A percentile compares a stretch with the other conserved stretches of the same genome.
Conservation (phyloP, 371 early-diverging fungal genomes). For the Haplosporangium sp. region DNA sequence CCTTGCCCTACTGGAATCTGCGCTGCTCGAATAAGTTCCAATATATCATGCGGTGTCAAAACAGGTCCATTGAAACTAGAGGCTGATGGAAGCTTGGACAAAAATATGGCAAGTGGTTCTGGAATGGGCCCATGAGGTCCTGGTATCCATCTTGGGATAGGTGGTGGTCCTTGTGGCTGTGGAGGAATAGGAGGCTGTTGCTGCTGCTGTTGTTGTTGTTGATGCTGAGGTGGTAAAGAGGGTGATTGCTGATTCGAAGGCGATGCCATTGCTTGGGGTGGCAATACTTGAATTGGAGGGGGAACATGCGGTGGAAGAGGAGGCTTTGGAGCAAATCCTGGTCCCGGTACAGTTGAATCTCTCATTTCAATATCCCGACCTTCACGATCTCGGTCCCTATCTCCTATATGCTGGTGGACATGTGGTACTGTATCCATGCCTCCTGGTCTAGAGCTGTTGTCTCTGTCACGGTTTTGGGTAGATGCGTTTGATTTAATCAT, state of each 20-base stretch:
- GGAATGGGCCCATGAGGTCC: slow-evolving; percentile 61
- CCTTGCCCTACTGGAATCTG: slow-evolving; percentile 52
- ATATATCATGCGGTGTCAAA: slow-evolving; percentile 62
- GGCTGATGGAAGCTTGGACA: slow-evolving; percentile 66
- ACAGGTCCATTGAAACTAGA: slow-evolving; percentile 65
- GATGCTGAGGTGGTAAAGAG: slow-evolving; percentile 17
- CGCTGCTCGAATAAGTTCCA: slow-evolving; percentile 65
- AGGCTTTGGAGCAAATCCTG: slow-evolving; percentile 46
- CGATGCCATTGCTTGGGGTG: slow-evolving; percentile 23
- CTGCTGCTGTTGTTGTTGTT: slow-evolving; percentile 14
- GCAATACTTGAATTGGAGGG: slow-evolving; percentile 20
- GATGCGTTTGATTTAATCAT: slow-evolving; percentile 43
- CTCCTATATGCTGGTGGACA: slow-evolving; percentile 24
- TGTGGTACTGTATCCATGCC: slow-evolving; percentile 40
- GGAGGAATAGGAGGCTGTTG: slow-evolving; percentile 23
- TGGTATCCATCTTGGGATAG: slow-evolving; percentile 53
- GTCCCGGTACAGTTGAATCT: slow-evolving; percentile 22
- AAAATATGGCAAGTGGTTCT: slow-evolving; percentile 69
- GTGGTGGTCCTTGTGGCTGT: slow-evolving; percentile 28
- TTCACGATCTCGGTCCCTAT: slow-evolving; percentile 38
- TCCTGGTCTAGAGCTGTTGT: slow-evolving; percentile 27
- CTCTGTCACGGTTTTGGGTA: slow-evolving; percentile 4
- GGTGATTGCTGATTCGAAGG: slow-evolving; percentile 24
- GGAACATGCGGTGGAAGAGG: slow-evolving; percentile 40
- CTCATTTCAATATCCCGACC: slow-evolving; percentile 30